Evolutionary conservation across 2,329 filamentous ascomycete genomes (phyloP), one percentile per base, ranked within the genome.

Genomic region (Ophidiomyces ophidiicola): DNA sequence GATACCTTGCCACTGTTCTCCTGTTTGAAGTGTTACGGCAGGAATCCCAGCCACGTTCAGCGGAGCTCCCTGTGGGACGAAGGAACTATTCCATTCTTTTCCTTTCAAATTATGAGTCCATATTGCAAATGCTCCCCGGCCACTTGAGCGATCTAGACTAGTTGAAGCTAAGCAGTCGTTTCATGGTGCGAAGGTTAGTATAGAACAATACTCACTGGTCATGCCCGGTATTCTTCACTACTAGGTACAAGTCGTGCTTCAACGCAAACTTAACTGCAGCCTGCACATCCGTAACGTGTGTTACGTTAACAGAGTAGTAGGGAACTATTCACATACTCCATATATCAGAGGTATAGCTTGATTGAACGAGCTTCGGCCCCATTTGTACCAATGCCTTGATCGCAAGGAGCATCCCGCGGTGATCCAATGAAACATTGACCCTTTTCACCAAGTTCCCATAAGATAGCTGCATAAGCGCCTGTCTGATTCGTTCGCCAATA

Each of bases 31-130:
- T 4, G 51, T 54, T 10, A 54, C 52, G 3, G 51, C 52, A 14
- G 50, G 47, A 7, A 48, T 25, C 3, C 46, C 48, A 12, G 25
- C 11, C 5, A 41, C 44, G 7, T 39, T 37, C 2, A 7, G 11
- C 2, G 52, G 51, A 17, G 50, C 50, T 33, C 40, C 43, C 17
- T 46, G 39, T 3, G 48, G 49, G 20, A 47, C 39, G 35, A 51
- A 54, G 11, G 26, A 33, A 5, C 47, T 43, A 34, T 49, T 48
- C 50, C 50, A 55, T 24, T 45, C 31, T 32, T 45, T 48, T 30
- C 51, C 50, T 39, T 53, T 54, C 34, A 55, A 33, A 18, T 49
- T 47, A 39, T 55, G 52, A 6, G 52, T 55, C 52, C 52, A 55
- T 20, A 55, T 53, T 20, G 49, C 46, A 37, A 55, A 49, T 4